Conservation (phyloP, 768 basidiomycete genomes). For the Gautieria morchelliformis region DNA sequence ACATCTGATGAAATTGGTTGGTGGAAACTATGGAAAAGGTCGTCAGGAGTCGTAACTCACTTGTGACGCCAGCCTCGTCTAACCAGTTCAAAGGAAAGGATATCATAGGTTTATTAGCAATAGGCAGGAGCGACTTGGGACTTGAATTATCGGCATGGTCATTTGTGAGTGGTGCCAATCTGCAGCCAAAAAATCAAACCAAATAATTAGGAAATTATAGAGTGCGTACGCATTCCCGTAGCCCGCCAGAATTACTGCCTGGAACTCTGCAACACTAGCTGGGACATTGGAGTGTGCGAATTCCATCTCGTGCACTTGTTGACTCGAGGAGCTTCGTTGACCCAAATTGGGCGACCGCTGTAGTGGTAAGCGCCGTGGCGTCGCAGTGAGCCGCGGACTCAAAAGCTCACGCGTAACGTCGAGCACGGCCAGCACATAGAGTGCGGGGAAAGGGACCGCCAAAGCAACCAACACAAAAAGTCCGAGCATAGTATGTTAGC, state of each 20-base stretch:
- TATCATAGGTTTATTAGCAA: slow-evolving; percentile 82
- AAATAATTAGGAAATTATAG: no score
- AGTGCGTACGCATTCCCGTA: slow-evolving; percentile 90
- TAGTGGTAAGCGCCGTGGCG: not conserved
- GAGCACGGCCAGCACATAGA: not conserved
- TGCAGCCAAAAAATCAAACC: slow-evolving; percentile 25
- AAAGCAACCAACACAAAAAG: not conserved
- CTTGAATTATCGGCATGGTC: slow-evolving; percentile 74
- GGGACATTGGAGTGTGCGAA: slow-evolving; percentile 1
- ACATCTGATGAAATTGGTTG: slow-evolving; percentile 45
- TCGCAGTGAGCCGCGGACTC: not conserved
- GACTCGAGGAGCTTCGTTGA: not conserved
- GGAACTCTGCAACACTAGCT: slow-evolving; percentile 48
- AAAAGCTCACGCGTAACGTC: not conserved
- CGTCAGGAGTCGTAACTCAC: slow-evolving; percentile 28
- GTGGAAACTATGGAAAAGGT: not conserved
- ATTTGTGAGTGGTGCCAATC: slow-evolving; percentile 63
- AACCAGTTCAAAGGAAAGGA: slow-evolving; percentile 81
- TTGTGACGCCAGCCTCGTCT: slow-evolving; percentile 77
- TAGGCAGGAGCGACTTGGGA: slow-evolving; percentile 80
- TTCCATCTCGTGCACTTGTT: slow-evolving; percentile 1
- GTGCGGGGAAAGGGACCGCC: not conserved
- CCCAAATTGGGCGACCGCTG: no score
- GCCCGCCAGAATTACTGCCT: slow-evolving; percentile 81
- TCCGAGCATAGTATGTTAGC: not conserved